Evolutionary conservation across 176 grass and related monocot genomes (phyloP), one percentile per base, ranked within the genome.

Genomic region (Carex cristatella): DNA sequence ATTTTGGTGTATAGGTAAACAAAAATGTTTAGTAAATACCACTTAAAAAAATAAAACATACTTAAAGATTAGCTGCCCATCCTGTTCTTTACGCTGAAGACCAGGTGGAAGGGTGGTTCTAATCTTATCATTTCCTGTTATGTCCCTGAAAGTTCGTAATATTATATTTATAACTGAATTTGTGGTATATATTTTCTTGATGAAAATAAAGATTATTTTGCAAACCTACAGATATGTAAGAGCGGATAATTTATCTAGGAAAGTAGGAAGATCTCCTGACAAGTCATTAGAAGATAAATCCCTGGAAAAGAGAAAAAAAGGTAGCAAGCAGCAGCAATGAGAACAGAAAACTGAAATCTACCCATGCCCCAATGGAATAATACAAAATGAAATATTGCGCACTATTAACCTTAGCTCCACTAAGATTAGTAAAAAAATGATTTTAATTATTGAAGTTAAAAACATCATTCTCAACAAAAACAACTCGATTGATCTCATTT

Each of bases 221-320:
- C 40, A 61, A 23, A 80, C 84, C 56, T 91, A 91, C 90, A 91
- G 46, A 56, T 72, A 91, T 32, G 13, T 63, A 61, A 91, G 87
- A 70, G 74, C 67, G 63, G 82, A 15, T 70, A 89, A 65, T 80
- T 85, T 31, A 31, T 49, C 76, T 1, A 91, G 65, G 73, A 77
- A 89, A 68, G 71, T 78, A 74, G 87, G 84, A 30, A 91, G 49
- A 80, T 62, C 12, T 3, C 87, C 87, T 15, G 84, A 89, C n/a
- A 91, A 54, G 11, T 57, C 88, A 38, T 89, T 89, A 51, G 86
- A 56, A 37, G 90, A 89, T 33, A 91, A 49, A 55, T 91, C 72
- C 87, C 84, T 91, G 72, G 0, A 31, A 83, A 51, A 40, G 32
- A 33, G 32, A 33, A 16, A 18, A 16, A 30, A 15, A 5, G 19